phyloP scores from a whole-genome alignment of 495 filamentous ascomycete genomes.

The Penicillium bovifimosum region DNA sequence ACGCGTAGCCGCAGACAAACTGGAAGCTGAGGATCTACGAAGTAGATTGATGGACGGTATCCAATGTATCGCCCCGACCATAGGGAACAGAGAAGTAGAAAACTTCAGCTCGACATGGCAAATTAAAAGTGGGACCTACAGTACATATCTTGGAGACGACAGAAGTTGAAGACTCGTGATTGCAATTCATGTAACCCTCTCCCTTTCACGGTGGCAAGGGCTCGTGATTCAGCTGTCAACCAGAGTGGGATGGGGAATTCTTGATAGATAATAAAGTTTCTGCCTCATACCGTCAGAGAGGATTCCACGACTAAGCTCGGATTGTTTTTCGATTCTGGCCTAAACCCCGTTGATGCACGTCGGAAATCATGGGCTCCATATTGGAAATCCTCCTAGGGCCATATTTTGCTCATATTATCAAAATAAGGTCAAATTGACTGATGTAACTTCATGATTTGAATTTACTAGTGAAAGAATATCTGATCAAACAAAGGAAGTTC shows the following conservation, averaged over 20 bases:
- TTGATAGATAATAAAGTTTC: not conserved
- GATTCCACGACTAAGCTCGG: not conserved
- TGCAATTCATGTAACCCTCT: not conserved
- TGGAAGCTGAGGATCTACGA: constrained; percentile 3
- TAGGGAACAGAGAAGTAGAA: constrained; percentile 4
- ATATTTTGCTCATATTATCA: too few relatives aligned
- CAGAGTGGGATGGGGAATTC: constrained; percentile 1
- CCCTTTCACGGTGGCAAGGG: constrained; percentile 3
- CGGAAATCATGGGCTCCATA: not conserved
- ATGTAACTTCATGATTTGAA: not conserved
- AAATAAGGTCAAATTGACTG: too few relatives aligned
- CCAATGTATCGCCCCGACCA: constrained; percentile 16
- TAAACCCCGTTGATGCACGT: not conserved
- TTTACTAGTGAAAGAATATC: not conserved
- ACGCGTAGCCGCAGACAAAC: constrained; percentile 1
- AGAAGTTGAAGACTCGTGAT: not conserved
- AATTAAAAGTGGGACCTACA: not conserved
- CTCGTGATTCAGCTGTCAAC: not conserved
- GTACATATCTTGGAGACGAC: not conserved
- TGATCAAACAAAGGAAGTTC: not conserved
- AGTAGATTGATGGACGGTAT: not conserved
- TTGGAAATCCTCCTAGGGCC: not conserved
- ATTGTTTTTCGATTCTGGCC: not conserved
- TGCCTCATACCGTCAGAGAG: not conserved
- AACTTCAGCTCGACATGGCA: constrained; percentile 1